These are phyloP conservation scores for Fusarium heterosporum DNA, from an alignment of 2,329 filamentous ascomycete genomes.

Conservation along the genomic window DNA sequence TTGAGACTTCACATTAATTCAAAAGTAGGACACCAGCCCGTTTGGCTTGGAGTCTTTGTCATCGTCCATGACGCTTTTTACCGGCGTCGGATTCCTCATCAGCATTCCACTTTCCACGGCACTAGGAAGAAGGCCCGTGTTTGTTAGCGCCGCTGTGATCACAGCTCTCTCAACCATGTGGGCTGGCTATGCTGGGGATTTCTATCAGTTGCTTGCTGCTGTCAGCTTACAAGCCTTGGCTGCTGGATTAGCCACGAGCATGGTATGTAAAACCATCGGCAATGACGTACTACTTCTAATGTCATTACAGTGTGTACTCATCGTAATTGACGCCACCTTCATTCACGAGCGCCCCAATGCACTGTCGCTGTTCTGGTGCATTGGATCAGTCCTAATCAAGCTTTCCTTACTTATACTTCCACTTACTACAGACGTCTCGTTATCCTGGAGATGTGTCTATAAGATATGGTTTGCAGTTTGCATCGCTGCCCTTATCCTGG, in stretches of 20 bases:
- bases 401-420: constrained; percentile 16
- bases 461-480: constrained; percentile 16
- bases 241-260: constrained; percentile 5
- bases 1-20: rapidly evolving
- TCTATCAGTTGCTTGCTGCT: constrained; percentile 9
- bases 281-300: neutral
- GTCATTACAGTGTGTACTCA: constrained; percentile 1
- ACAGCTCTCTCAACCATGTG: constrained; percentile 17
- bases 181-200: constrained; percentile 17
- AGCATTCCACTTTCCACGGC: constrained; percentile 32
- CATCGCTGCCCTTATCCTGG: neutral
- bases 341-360: constrained; percentile 35
- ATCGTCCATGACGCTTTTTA: constrained; percentile 30
- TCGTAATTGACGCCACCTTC: constrained; percentile 33
- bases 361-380: constrained; percentile 27
- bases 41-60: constrained; percentile 6
- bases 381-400: constrained; percentile 18
- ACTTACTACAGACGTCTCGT: neutral
- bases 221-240: constrained; percentile 25
- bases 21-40: constrained; percentile 1
- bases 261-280: neutral
- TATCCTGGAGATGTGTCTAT: constrained; percentile 23
- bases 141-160: constrained; percentile 4
- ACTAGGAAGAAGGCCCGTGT: constrained; percentile 27
- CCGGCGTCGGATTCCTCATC: constrained; percentile 15